Conservation (phyloP, 345 rosid species). For the Leavenworthia alabamica region DNA sequence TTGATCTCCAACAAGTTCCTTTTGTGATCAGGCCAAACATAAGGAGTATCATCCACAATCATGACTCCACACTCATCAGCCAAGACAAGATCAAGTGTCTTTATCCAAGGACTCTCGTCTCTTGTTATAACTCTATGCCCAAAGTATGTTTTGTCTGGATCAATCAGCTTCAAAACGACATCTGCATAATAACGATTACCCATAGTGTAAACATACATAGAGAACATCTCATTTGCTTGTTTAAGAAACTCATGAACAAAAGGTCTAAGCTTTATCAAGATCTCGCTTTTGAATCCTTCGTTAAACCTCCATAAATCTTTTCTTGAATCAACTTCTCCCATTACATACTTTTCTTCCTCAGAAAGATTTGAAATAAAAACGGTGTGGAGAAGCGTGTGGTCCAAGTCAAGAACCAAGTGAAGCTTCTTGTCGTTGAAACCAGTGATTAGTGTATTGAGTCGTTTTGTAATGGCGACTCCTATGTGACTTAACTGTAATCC, state of each 20-base stretch:
- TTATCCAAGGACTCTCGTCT: not conserved
- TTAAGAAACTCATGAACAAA: slow-evolving; percentile 5
- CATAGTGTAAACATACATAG: slow-evolving; percentile 19
- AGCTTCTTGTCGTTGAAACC: slow-evolving; percentile 3
- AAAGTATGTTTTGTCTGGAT: slow-evolving; percentile 4
- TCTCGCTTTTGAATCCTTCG: not conserved
- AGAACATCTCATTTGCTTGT: slow-evolving; percentile 14
- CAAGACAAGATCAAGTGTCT: slow-evolving; percentile 16
- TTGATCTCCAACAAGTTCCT: slow-evolving; percentile 15
- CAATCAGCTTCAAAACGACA: not conserved
- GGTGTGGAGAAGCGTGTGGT: slow-evolving; percentile 12
- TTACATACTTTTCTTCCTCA: not conserved
- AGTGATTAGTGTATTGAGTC: not conserved
- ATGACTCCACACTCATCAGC: slow-evolving; percentile 1
- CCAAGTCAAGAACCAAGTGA: slow-evolving; percentile 16
- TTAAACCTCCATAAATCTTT: not conserved
- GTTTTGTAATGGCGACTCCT: not conserved
- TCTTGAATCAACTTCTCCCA: not conserved
- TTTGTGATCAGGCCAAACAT: slow-evolving; percentile 4
- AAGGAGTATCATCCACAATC: slow-evolving; percentile 11
- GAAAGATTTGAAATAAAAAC: not conserved
- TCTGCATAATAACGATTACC: not conserved
- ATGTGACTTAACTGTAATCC: not conserved
- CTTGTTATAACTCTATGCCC: not conserved
- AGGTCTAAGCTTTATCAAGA: slow-evolving; percentile 13